A percentile compares a stretch with the other conserved stretches of the same genome.
Conservation (phyloP, 768 basidiomycete genomes). For the Russula lepida region DNA sequence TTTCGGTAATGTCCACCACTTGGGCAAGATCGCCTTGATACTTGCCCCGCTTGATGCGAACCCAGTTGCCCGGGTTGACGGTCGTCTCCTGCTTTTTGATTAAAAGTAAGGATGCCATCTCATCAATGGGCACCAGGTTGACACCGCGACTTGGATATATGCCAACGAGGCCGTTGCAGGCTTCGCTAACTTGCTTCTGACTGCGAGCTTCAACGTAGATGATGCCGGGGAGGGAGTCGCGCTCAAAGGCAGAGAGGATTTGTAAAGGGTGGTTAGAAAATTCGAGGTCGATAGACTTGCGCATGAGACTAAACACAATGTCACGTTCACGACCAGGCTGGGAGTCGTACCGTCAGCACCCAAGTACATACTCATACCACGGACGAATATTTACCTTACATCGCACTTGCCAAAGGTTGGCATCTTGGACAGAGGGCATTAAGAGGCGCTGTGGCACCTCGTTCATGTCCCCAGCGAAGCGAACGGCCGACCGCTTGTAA, state of each 20-base stretch:
- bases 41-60: conserved; percentile 87
- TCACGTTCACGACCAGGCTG: conserved; percentile 90
- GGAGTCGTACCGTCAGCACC: background rate
- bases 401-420: conserved; percentile 90
- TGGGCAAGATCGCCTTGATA: conserved; percentile 94
- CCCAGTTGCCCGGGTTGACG: conserved; percentile 84
- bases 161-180: conserved; percentile 86
- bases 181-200: conserved; percentile 75
- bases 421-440: conserved; percentile 96
- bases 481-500: conserved; percentile 59
- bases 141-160: conserved; percentile 80
- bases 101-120: conserved; percentile 93
- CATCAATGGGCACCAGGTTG: conserved; percentile 85
- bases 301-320: conserved; percentile 89
- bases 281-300: conserved; percentile 82
- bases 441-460: conserved; percentile 86
- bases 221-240: conserved; percentile 91
- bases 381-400: conserved; percentile 58
- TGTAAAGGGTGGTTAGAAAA: conserved; percentile 67
- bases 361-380: background rate
- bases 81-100: conserved; percentile 92
- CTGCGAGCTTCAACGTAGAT: conserved; percentile 94
- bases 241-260: conserved; percentile 92
- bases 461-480: conserved; percentile 88
- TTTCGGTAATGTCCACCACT: conserved; percentile 89